Evolutionary conservation across 495 filamentous ascomycete species (phyloP), one percentile per base, ranked within the genome.

Genomic region (Trichoderma asperelloides): DNA sequence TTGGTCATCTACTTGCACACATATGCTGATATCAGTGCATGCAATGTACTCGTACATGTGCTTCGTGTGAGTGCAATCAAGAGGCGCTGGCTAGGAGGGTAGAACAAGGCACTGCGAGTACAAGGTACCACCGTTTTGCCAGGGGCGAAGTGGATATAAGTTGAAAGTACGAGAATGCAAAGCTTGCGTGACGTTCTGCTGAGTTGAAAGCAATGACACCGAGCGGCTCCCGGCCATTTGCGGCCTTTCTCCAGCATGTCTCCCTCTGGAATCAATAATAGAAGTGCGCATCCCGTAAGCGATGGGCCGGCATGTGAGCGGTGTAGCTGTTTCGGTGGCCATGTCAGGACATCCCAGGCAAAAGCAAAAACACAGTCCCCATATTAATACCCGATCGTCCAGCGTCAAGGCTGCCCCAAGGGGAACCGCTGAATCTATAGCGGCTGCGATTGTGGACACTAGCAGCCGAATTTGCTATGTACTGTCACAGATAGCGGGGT

Each of bases 391-490:
- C 55, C 55, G 55, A 60, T 60, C 55, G 55, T 60, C 55, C 55
- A 60, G 55, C 55, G 25, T 60, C 55, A 60, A 30, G 55, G 55
- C 55, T 60, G 55, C 55, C 55, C 55, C 55, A 30, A 60, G 55
- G 55, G 55, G 55, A 60, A n/a, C 55, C 55, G 55, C 55, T 28
- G 55, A 60, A 60, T 60, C 55, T 60, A 60, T 60, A 60, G 55
- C 55, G 55, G 55, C 55, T 60, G 55, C 21, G 27, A 27, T 37
- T 60, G 55, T 60, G 55, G 55, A n/a, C 8, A 60, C 55, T 60
- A 25, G 55, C 55, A 60, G 27, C 55, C 55, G 55, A 60, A 28
- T 30, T n/a, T 2, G 5, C 33, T 8, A 37, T n/a, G n/a, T n/a
- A n/a, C n/a, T n/a, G n/a, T 9, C 9, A 60, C 23, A 60, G 27